A percentile compares a stretch with the other conserved stretches of the same genome.
Conservation (phyloP, 2,329 filamentous ascomycete genomes). For the Fonsecaea monophora region DNA sequence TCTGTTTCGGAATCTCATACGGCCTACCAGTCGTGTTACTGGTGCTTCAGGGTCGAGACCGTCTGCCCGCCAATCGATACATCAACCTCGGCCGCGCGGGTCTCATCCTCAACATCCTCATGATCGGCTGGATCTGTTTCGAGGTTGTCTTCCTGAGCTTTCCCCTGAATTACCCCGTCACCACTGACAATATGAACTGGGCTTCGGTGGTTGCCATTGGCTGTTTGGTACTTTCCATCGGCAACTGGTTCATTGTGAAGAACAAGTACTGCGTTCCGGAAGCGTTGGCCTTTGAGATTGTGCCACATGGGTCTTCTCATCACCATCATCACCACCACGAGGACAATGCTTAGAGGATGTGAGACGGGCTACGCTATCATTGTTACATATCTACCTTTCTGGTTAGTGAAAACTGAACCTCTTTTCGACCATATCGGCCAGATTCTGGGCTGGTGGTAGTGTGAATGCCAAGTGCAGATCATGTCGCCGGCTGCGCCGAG, state of each 20-base stretch:
- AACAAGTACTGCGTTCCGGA: neutral
- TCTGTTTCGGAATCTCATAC: constrained; percentile 15
- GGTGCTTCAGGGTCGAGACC: neutral
- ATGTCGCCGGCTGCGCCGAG: neutral
- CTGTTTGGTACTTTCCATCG: constrained; percentile 2
- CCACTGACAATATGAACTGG: constrained; percentile 19
- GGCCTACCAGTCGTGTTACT: constrained; percentile 8
- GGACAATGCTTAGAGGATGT: neutral
- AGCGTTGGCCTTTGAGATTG: neutral
- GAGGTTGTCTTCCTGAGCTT: constrained; percentile 10
- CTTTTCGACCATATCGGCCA: neutral
- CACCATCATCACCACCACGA: neutral
- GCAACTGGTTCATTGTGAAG: constrained; percentile 12
- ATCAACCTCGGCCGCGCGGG: constrained; percentile 14
- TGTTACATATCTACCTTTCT: neutral
- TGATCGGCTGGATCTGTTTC: constrained; percentile 2
- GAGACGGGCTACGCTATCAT: neutral
- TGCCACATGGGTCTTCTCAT: neutral
- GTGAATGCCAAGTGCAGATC: neutral
- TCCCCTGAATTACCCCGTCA: constrained; percentile 12
- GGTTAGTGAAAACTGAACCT: neutral
- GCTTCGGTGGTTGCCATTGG: constrained; percentile 6
- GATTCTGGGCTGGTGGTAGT: neutral
- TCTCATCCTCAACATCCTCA: constrained; percentile 1
- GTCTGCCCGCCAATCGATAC: constrained; percentile 7